These are phyloP conservation scores for Fusarium albidum DNA, from an alignment of 2,329 filamentous ascomycete genomes.

Conservation along the genomic window DNA sequence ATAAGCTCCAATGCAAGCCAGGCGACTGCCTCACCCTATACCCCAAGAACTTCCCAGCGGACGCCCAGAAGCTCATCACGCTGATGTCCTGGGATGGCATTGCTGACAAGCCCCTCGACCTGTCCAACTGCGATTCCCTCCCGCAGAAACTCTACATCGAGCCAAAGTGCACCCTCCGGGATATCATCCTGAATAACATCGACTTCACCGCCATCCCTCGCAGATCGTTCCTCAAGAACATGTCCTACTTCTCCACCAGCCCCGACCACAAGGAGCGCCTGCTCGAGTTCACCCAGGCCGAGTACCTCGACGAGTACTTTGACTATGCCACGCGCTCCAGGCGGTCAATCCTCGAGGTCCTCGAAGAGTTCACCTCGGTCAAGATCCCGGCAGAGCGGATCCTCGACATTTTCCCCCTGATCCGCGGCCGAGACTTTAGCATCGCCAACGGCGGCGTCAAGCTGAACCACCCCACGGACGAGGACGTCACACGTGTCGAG, in stretches of 20 bases:
- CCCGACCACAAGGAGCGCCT: constrained; percentile 81
- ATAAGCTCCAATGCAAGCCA: constrained; percentile 59
- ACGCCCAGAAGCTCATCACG: constrained; percentile 80
- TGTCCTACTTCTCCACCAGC: constrained; percentile 79
- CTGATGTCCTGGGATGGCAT: constrained; percentile 80
- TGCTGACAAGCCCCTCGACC: constrained; percentile 73
- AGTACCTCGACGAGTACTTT: constrained; percentile 89
- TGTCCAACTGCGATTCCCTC: constrained; percentile 50
- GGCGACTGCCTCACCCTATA: constrained; percentile 85
- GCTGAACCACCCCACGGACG: constrained; percentile 40
- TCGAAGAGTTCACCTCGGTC: constrained; percentile 88
- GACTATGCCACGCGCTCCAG: constrained; percentile 94
- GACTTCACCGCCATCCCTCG: constrained; percentile 92
- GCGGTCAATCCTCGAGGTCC: constrained; percentile 88
- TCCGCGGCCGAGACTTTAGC: constrained; percentile 93
- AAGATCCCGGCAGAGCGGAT: constrained; percentile 79
- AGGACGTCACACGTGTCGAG: constrained; percentile 63
- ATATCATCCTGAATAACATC: constrained; percentile 81
- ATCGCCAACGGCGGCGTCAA: constrained; percentile 77
- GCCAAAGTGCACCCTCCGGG: constrained; percentile 69
- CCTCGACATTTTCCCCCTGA: constrained; percentile 77
- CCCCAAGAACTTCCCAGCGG: constrained; percentile 84
- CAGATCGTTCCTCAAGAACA: constrained; percentile 81
- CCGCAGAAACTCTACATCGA: constrained; percentile 48
- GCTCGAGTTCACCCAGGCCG: constrained; percentile 80